Conservation (phyloP, 1,139 yeast genomes). For the Candida mesenterica region DNA sequence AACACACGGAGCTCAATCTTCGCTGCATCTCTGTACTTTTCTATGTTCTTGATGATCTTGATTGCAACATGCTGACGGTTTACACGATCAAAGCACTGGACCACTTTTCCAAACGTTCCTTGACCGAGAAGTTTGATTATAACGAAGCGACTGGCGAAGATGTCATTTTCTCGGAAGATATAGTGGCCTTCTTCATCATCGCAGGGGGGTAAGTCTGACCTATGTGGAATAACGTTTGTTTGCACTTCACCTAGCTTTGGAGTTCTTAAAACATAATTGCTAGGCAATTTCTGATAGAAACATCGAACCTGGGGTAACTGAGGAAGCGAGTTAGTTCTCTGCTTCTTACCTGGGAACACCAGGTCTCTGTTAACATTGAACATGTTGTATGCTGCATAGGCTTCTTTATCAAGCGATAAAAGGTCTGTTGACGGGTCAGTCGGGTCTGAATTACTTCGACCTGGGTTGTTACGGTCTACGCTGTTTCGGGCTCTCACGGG, state of each 20-base stretch:
- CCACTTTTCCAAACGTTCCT: conserved; percentile 97
- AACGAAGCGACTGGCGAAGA: conserved; percentile 65
- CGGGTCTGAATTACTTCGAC: conserved; percentile 40
- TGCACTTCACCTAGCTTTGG: conserved; percentile 46
- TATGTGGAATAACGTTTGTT: conserved; percentile 40
- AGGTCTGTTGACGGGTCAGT: no score
- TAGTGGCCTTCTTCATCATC: conserved; percentile 87
- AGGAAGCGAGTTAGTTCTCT: conserved; percentile 68
- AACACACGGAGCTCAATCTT: conserved; percentile 76
- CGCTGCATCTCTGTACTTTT: conserved; percentile 82
- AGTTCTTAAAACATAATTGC: conserved; percentile 36
- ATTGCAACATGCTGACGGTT: conserved; percentile 75
- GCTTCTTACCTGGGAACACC: conserved; percentile 38
- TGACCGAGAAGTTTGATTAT: conserved; percentile 79
- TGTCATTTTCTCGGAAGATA: conserved; percentile 57
- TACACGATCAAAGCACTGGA: conserved; percentile 62
- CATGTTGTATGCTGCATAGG: conserved; percentile 45
- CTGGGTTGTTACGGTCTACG: conserved; percentile 4
- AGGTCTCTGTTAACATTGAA: conserved; percentile 28
- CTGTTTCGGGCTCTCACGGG: background rate
- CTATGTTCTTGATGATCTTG: conserved; percentile 80
- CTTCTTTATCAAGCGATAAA: conserved; percentile 37
- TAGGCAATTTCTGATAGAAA: conserved; percentile 41
- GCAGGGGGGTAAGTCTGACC: conserved; percentile 44
- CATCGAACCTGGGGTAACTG: conserved; percentile 57